Conservation (phyloP, 441 rosid species). For the Aleurites moluccanus region DNA sequence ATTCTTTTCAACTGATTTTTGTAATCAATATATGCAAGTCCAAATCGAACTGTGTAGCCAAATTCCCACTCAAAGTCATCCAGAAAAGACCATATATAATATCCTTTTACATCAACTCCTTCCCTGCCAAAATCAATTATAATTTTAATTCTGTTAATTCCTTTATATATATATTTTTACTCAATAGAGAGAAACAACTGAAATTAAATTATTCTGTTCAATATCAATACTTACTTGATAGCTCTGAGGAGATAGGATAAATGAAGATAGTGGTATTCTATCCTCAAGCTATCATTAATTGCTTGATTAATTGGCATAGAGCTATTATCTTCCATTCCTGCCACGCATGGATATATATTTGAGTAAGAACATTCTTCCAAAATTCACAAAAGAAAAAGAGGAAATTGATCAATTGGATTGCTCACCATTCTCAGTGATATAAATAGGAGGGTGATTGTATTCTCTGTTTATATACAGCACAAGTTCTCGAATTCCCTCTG, state of each 20-base stretch:
- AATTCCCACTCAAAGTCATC: conserved; percentile 39
- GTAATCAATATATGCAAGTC: conserved; percentile 33
- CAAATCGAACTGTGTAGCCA: conserved; percentile 35
- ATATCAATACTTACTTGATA: conserved; percentile 14
- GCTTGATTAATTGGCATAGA: conserved; percentile 36
- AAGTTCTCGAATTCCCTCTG: conserved; percentile 39
- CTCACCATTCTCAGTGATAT: conserved; percentile 52
- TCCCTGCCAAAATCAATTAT: conserved; percentile 25
- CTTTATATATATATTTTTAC: neutral
- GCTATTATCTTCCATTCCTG: conserved; percentile 35
- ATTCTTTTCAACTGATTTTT: conserved; percentile 28
- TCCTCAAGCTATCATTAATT: conserved; percentile 31
- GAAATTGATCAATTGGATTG: too few relatives aligned
- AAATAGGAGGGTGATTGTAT: conserved; percentile 39
- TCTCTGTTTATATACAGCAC: conserved; percentile 31
- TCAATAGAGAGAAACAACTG: too few relatives aligned
- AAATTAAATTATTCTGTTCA: too few relatives aligned
- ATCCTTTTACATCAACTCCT: conserved; percentile 39
- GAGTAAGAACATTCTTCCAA: too few relatives aligned
- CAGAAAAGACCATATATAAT: conserved; percentile 33
- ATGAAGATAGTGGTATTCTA: conserved; percentile 34
- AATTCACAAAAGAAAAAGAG: too few relatives aligned
- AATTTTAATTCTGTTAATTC: too few relatives aligned
- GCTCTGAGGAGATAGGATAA: conserved; percentile 33
- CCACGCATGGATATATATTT: neutral